phyloP scores from a whole-genome alignment of 768 basidiomycete species.

The Pisolithus orientalis region DNA sequence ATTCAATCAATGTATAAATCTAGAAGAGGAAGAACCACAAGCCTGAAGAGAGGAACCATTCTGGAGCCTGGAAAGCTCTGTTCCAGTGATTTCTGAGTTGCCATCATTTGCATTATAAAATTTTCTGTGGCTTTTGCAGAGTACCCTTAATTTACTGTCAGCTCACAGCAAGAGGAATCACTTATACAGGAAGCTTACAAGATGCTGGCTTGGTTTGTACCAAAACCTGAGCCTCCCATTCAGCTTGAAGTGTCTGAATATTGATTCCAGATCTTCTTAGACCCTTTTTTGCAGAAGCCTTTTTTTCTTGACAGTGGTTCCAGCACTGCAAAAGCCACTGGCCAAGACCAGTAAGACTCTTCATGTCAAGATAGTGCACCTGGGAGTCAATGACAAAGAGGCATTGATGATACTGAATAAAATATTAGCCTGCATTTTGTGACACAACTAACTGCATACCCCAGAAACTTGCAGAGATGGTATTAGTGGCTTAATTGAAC shows the following conservation, averaged over 20 bases:
- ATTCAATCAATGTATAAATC: too few species aligned
- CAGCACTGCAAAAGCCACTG: slow-evolving; percentile 8
- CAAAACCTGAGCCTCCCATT: slow-evolving; percentile 16
- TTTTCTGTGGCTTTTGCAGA: not conserved
- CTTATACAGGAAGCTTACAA: not conserved
- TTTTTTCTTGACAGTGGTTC: slow-evolving; percentile 7
- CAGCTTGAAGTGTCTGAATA: not conserved
- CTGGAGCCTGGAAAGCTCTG: not conserved
- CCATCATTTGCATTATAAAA: not conserved
- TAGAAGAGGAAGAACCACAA: too few species aligned
- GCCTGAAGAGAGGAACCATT: slow-evolving; percentile 8
- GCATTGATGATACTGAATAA: slow-evolving; percentile 19
- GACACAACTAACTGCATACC: slow-evolving; percentile 5
- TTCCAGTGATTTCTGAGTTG: not conserved
- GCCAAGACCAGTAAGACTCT: slow-evolving; percentile 9
- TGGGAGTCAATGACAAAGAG: slow-evolving; percentile 23
- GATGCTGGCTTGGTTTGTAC: slow-evolving; percentile 14
- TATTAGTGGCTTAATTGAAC: slow-evolving; percentile 14
- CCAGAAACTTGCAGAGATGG: slow-evolving; percentile 13
- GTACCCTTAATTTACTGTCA: not conserved
- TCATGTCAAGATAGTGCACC: slow-evolving; percentile 11
- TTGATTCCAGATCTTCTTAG: not conserved
- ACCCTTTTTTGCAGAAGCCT: not conserved
- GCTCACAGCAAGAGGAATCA: not conserved
- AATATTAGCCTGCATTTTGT: slow-evolving; percentile 7